Evolutionary conservation across 768 basidiomycete species (phyloP).

Genomic region (Lactarius trivialis): DNA sequence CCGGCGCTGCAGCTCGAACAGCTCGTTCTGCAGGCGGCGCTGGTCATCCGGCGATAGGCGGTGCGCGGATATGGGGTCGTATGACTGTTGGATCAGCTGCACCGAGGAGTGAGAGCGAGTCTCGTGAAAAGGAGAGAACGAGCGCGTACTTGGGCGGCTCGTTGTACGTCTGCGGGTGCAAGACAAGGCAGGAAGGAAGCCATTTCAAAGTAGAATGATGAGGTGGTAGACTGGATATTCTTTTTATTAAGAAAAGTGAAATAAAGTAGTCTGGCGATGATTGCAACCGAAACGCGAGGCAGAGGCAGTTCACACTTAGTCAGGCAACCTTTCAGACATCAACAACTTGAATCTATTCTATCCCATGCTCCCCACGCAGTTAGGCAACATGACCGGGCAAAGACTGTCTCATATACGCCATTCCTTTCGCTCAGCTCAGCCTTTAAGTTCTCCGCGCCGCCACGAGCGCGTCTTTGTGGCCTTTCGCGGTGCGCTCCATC

Average conservation of each 20-base stretch:
- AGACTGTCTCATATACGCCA: conserved; percentile 20
- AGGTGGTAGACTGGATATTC: background rate
- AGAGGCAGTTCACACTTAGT: background rate
- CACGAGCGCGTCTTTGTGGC: conserved; percentile 10
- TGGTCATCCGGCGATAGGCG: conserved; percentile 50
- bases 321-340: no score
- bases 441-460: conserved; percentile 15
- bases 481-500: conserved; percentile 1
- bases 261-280: background rate
- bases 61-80: conserved; percentile 40
- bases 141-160: conserved; percentile 49
- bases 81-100: conserved; percentile 68
- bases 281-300: background rate
- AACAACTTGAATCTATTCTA: background rate
- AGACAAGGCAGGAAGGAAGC: conserved; percentile 46
- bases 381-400: background rate
- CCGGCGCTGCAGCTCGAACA: conserved; percentile 69
- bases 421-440: background rate
- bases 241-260: background rate
- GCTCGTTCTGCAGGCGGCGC: conserved; percentile 59
- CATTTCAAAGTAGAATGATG: conserved; percentile 11
- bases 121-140: conserved; percentile 14
- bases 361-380: background rate
- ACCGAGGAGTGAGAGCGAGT: background rate
- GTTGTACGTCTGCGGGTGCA: conserved; percentile 46